Conservation (phyloP, 179 eudicot genomes). For the Camellia oleifera region DNA sequence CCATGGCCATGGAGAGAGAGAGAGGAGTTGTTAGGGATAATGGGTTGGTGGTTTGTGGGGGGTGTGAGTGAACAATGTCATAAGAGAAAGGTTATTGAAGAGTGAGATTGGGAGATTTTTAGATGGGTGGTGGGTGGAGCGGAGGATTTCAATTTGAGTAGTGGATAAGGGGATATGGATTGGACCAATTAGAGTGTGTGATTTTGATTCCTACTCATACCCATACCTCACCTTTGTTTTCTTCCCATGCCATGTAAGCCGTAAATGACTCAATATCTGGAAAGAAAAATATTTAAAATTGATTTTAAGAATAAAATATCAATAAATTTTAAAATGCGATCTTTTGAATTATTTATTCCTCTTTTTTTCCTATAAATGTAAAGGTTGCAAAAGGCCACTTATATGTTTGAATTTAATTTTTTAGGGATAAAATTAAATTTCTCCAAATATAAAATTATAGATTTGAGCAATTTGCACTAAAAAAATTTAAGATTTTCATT, state of each 20-base stretch:
- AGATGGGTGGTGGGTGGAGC: constrained; percentile 25
- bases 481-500: no score
- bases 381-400: no score
- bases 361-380: no score
- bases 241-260: background rate
- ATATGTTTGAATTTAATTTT: no score
- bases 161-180: constrained; percentile 59
- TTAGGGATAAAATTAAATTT: no score
- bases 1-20: constrained; percentile 67
- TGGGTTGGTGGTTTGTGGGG: constrained; percentile 5
- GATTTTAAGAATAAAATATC: no score
- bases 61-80: background rate
- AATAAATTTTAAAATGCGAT: no score
- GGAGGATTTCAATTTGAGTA: constrained; percentile 13
- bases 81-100: constrained; percentile 15
- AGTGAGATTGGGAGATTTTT: constrained; percentile 12
- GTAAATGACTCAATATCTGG: no score
- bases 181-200: constrained; percentile 54
- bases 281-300: no score
- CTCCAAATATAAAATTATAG: no score
- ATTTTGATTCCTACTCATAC: constrained; percentile 43
- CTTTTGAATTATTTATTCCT: no score
- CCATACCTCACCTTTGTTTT: constrained; percentile 9
- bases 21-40: background rate
- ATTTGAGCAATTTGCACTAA: no score